Evolutionary conservation across 306 rosid species (phyloP).

Genomic region (Vigna reflexopilosa): DNA sequence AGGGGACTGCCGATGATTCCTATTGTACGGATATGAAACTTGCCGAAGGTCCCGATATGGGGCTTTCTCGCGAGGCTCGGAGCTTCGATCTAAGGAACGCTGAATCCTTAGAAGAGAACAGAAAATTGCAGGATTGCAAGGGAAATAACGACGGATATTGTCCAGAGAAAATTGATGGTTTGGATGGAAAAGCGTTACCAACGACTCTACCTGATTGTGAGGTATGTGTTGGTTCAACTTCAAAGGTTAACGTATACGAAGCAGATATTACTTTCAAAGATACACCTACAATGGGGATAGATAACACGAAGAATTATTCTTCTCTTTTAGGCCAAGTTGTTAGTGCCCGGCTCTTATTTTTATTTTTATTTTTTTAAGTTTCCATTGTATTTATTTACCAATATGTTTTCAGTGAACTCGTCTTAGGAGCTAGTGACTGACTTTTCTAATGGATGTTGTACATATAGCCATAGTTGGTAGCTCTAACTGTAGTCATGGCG

Average conservation of each 20-base stretch:
- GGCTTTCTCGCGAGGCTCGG: conserved; percentile 32
- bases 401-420: no score
- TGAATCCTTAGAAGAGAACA: not conserved
- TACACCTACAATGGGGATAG: not conserved
- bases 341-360: conserved; percentile 10
- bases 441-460: no score
- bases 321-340: conserved; percentile 51
- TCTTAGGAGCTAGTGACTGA: no score
- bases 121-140: conserved; percentile 2
- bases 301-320: conserved; percentile 19
- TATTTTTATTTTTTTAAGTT: not conserved
- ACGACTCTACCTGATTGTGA: conserved; percentile 55
- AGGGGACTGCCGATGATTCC: not conserved
- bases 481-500: no score
- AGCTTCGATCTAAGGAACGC: not conserved
- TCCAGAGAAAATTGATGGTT: conserved; percentile 26
- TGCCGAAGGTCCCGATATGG: conserved; percentile 1
- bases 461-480: no score
- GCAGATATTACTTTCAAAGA: conserved; percentile 9
- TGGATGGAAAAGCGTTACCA: conserved; percentile 5
- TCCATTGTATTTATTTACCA: not conserved
- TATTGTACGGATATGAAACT: not conserved
- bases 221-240: not conserved
- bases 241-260: conserved; percentile 12
- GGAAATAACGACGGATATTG: not conserved